Base-by-base conservation (phyloP, 2,329 filamentous ascomycete genomes). In the Lanzia echinophila region DNA sequence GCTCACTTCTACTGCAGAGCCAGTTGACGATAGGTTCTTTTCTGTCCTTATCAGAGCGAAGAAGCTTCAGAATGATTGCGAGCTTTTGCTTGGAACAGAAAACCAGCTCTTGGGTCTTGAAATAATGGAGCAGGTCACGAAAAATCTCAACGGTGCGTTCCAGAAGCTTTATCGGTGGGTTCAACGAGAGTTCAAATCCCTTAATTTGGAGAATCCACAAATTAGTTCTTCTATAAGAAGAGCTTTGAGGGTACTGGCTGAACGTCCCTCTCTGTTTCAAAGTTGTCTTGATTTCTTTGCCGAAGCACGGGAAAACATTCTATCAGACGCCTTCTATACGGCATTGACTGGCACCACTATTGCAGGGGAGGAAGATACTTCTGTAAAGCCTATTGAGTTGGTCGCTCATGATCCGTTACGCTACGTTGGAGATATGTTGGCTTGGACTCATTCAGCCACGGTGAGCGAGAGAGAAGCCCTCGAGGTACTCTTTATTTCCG, bases 161-260 rank as follows among this genome's bases (percentile, higher is more conserved):
- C 92, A 99, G 67, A 99, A 96, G 68, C 79, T 99, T 2, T 96
- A 95, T 71, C 84, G 89, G 63, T 99, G 92, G 92, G 84, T 95
- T 19, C 91, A 96, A 68, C 84, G 87, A 56, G 90, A 96, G 64
- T 95, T 99, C 72, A 95, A 91, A 69, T 86, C 85, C 0, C 73
- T 97, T 48, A 95, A 97, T 67, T 79, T 97, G 8, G 94, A 99
- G 66, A 96, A 95, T 61, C 91, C 91, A 0, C 91, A 95, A 64
- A 91, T 97, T 68, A 91, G 87, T 66, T 80, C 85, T 19, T 85
- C 88, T 0, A 91, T 99, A 58, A 82, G 92, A 49, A 82, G 85
- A 53, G 90, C 90, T 20, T 76, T 99, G 38, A 82, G 90, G 47
- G 88, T 96, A 11, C 77, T 99, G 17, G 90, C 94, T 12, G 94